A percentile compares a stretch with the other conserved stretches of the same genome.
Evolutionary conservation across 2,329 filamentous ascomycete genomes (phyloP).

Genomic region (Monilinia polystroma): DNA sequence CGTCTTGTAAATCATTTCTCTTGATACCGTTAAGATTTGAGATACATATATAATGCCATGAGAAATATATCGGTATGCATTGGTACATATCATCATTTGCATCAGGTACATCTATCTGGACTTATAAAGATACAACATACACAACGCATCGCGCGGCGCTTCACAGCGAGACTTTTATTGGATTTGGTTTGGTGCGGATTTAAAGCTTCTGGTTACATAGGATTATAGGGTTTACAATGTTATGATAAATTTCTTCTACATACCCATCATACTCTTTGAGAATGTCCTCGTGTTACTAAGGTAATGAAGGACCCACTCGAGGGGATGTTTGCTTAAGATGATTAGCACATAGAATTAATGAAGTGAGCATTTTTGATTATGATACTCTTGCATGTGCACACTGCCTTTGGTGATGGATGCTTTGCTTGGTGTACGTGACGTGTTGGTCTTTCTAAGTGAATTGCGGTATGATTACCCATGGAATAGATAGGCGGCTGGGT

Average conservation of each 20-base stretch:
- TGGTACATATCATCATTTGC: neutral
- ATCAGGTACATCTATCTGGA: neutral
- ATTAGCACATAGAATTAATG: conserved; percentile 4
- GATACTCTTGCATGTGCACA: no score
- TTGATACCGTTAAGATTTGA: neutral
- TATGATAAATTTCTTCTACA: conserved; percentile 17
- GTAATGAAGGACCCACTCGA: neutral
- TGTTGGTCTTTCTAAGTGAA: no score
- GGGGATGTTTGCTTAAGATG: neutral
- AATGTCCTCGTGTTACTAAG: neutral
- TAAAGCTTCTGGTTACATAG: conserved; percentile 16
- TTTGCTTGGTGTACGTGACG: no score
- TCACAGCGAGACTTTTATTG: conserved; percentile 4
- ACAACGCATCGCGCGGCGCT: conserved; percentile 9
- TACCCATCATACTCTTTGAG: neutral
- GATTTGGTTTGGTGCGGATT: conserved; percentile 5
- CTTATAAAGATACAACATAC: conserved; percentile 7
- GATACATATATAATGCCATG: neutral
- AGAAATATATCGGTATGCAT: neutral
- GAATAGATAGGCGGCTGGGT: no score
- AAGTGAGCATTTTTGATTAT: neutral
- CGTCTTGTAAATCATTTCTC: conserved; percentile 17
- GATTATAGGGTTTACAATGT: conserved; percentile 16
- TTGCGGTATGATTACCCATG: no score
- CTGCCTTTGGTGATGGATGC: no score